Percentiles rank a stretch among this genome's conserved stretches.
Conservation (phyloP, 345 rosid genomes). For the Gossypium turneri region DNA sequence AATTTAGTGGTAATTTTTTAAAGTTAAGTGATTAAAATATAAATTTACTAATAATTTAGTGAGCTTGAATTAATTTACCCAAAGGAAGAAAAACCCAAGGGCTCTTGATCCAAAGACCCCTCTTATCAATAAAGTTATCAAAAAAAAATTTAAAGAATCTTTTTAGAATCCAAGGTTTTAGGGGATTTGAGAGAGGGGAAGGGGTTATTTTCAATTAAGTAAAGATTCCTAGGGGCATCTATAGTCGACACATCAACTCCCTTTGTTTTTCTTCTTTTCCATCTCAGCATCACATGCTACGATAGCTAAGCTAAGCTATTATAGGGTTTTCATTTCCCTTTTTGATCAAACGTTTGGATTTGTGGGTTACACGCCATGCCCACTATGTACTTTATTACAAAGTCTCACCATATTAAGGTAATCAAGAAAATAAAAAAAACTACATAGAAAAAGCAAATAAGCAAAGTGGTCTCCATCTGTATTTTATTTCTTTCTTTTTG, state of each 20-base stretch:
- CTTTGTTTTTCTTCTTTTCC: slow-evolving; percentile 9
- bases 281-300: slow-evolving; percentile 28
- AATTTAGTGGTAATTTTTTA: too few species aligned
- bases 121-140: too few species aligned
- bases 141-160: too few species aligned
- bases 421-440: not conserved
- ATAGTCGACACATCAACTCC: not conserved
- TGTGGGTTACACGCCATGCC: slow-evolving; percentile 34
- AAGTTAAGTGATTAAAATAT: rapidly evolving
- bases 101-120: not conserved
- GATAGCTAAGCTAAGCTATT: not conserved
- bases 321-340: not conserved
- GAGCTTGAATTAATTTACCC: too few species aligned
- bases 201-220: too few species aligned
- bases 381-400: slow-evolving; percentile 9
- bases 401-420: not conserved
- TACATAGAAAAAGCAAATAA: not conserved
- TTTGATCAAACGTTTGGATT: slow-evolving; percentile 7
- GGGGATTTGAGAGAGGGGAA: too few species aligned
- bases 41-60: too few species aligned
- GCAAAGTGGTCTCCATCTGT: not conserved
- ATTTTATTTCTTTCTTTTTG: not conserved
- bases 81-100: too few species aligned
- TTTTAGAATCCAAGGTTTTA: not conserved
- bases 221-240: not conserved